Evolutionary conservation across 2,329 filamentous ascomycete genomes (phyloP).

Genomic region (Aspergillus thermomutatus): DNA sequence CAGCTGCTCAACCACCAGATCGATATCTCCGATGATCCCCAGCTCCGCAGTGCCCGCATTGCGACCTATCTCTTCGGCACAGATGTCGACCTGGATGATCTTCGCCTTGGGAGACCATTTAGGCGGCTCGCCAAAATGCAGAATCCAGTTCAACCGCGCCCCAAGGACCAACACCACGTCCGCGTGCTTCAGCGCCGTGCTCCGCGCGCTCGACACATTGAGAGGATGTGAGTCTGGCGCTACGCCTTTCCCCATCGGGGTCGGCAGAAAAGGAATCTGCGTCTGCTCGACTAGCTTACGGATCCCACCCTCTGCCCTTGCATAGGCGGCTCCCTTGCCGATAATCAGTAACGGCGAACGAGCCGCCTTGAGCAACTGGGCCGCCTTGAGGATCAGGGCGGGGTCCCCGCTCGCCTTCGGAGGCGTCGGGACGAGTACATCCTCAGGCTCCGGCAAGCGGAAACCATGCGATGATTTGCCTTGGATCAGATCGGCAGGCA

Average conservation of each 20-base stretch:
- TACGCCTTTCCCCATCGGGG: slow-evolving; percentile 59
- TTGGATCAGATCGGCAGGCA: slow-evolving; percentile 56
- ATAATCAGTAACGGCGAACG: slow-evolving; percentile 52
- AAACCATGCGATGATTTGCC: slow-evolving; percentile 24
- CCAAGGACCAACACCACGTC: slow-evolving; percentile 56
- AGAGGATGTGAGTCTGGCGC: slow-evolving; percentile 52
- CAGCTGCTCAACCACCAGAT: slow-evolving; percentile 48
- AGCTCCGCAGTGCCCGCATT: slow-evolving; percentile 49
- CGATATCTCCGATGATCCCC: slow-evolving; percentile 52
- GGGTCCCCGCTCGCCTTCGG: slow-evolving; percentile 47
- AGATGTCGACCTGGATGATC: slow-evolving; percentile 56
- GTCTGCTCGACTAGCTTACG: slow-evolving; percentile 46
- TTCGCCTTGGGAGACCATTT: slow-evolving; percentile 51
- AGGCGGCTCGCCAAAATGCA: slow-evolving; percentile 54
- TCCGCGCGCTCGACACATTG: slow-evolving; percentile 54
- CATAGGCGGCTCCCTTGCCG: slow-evolving; percentile 56
- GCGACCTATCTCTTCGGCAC: slow-evolving; percentile 52
- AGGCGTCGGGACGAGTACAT: slow-evolving; percentile 31
- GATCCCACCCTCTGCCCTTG: slow-evolving; percentile 47
- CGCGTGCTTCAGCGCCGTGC: slow-evolving; percentile 51
- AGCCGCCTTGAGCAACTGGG: slow-evolving; percentile 45
- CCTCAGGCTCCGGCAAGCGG: slow-evolving; percentile 24
- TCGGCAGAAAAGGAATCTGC: slow-evolving; percentile 54
- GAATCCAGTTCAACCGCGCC: slow-evolving; percentile 57
- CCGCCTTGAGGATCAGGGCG: slow-evolving; percentile 41